Conservation (phyloP, 192 early-diverging fungal genomes). For the Podila verticillata region DNA sequence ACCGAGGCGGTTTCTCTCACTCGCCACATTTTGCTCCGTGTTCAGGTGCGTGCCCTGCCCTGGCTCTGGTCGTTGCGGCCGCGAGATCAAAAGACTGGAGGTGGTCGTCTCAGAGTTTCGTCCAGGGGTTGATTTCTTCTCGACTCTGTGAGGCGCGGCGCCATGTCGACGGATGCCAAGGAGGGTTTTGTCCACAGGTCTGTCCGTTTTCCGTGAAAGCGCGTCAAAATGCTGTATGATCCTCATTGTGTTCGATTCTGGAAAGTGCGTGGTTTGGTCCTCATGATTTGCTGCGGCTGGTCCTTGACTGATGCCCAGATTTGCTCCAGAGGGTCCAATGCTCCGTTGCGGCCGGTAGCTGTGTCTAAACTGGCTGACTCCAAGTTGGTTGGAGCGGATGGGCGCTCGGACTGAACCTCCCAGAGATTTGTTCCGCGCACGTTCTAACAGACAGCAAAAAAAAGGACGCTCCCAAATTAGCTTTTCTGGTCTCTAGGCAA, state of each 20-base stretch:
- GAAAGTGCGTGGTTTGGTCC: background rate
- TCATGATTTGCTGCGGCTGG: background rate
- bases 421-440: conserved; percentile 20
- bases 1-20: no score
- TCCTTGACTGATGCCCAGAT: background rate
- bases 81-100: background rate
- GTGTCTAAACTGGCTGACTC: background rate
- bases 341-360: background rate
- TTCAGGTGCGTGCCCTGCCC: no score
- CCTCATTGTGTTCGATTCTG: conserved; percentile 8
- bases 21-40: no score
- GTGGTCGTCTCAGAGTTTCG: background rate
- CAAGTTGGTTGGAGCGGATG: background rate
- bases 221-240: conserved; percentile 16
- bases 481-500: background rate
- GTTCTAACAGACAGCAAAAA: conserved; percentile 15
- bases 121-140: conserved; percentile 4
- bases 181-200: background rate
- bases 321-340: background rate
- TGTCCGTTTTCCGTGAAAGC: conserved; percentile 4
- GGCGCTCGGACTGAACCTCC: conserved; percentile 13
- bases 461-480: no score
- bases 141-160: background rate
- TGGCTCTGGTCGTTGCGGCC: no score
- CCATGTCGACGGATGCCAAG: conserved; percentile 14